phyloP scores from a whole-genome alignment of 306 rosid species.

The Ziziphus jujuba region DNA sequence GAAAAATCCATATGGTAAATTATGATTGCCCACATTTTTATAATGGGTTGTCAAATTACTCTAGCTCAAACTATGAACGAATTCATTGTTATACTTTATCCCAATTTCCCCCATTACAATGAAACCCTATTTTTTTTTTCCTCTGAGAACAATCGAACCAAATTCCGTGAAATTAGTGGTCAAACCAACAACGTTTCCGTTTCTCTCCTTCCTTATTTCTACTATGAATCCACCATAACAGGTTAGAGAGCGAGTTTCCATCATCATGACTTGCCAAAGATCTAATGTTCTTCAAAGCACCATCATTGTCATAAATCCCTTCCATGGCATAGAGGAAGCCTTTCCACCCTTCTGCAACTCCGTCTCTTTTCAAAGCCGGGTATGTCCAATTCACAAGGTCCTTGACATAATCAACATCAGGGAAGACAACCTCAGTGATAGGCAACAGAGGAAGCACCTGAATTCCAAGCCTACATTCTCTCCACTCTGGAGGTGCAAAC shows the following conservation, averaged over 20 bases:
- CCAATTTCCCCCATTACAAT: no score
- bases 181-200: constrained; percentile 29
- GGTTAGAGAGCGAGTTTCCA: constrained; percentile 65
- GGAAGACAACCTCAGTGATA: constrained; percentile 54
- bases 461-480: constrained; percentile 68
- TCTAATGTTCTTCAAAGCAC: constrained; percentile 44
- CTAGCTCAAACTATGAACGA: no score
- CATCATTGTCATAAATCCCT: constrained; percentile 49
- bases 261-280: constrained; percentile 54
- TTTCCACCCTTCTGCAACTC: constrained; percentile 79
- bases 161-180: constrained; percentile 26
- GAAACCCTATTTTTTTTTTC: no score
- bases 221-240: constrained; percentile 74
- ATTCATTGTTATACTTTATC: no score
- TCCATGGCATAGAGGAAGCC: constrained; percentile 60
- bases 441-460: constrained; percentile 65
- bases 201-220: constrained; percentile 34
- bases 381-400: constrained; percentile 74
- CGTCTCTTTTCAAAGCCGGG: constrained; percentile 58
- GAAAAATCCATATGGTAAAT: no score
- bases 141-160: background rate
- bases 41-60: no score
- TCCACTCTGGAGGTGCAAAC: constrained; percentile 76
- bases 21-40: no score
- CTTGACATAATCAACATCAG: constrained; percentile 51